Percentiles rank a stretch among this genome's conserved stretches.
phyloP scores from a whole-genome alignment of 148 eudicot species.

The Pharnaceum exiguum region DNA sequence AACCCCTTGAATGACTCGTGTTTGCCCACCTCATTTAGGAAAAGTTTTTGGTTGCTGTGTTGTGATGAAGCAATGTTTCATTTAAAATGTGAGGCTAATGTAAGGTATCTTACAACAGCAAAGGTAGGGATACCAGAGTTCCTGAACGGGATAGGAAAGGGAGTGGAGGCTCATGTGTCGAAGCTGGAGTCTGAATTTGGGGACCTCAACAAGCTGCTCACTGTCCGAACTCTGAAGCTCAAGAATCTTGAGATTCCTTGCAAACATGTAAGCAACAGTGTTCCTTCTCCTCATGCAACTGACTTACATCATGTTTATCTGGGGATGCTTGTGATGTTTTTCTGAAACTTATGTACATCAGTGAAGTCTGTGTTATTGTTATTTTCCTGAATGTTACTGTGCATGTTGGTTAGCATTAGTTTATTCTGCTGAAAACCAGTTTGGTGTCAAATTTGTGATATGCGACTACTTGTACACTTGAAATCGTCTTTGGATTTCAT shows the following conservation, averaged over 20 bases:
- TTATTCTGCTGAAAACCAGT: no score
- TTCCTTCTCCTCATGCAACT: not conserved
- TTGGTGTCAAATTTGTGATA: no score
- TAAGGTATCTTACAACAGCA: constrained; percentile 34
- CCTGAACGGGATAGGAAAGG: constrained; percentile 63
- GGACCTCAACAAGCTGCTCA: constrained; percentile 69
- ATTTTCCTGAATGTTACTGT: no score
- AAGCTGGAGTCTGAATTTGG: constrained; percentile 84
- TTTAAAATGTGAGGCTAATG: not conserved
- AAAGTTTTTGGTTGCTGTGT: no score
- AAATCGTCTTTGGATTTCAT: no score
- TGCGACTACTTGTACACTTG: no score
- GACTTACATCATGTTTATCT: not conserved
- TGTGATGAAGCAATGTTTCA: no score
- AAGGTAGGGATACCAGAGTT: constrained; percentile 87
- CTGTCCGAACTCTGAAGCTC: constrained; percentile 68
- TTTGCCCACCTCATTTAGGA: no score
- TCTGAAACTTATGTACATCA: not conserved
- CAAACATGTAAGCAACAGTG: constrained; percentile 53
- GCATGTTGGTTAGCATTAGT: no score
- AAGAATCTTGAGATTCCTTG: constrained; percentile 78
- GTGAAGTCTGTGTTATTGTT: no score
- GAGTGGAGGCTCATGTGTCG: constrained; percentile 61
- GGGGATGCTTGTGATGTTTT: not conserved
- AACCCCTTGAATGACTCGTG: no score